Evolutionary conservation across 208 protist genomes (phyloP).

Genomic region (Acanthamoeba sp.): DNA sequence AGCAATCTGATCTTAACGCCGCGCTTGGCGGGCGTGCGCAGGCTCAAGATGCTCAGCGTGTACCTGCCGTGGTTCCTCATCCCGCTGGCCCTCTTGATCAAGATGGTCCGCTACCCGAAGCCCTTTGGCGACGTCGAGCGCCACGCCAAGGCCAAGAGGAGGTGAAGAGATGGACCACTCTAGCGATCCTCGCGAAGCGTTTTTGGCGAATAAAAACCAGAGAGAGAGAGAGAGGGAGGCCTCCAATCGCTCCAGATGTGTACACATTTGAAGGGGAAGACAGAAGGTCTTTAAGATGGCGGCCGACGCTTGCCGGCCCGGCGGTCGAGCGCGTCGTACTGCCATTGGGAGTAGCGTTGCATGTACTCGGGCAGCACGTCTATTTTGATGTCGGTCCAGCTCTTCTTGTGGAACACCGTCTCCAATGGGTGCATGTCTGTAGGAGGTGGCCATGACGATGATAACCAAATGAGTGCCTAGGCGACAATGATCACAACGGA

Average conservation of each 20-base stretch:
- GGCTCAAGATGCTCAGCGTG: conserved; percentile 52
- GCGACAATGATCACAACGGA: no score
- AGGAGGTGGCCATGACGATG: no score
- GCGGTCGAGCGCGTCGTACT: neutral
- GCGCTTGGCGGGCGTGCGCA: neutral
- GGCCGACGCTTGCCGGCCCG: neutral
- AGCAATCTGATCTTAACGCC: no score
- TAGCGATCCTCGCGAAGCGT: no score
- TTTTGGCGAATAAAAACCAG: no score
- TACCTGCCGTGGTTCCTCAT: conserved; percentile 57
- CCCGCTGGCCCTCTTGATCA: conserved; percentile 48
- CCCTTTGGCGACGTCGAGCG: conserved; percentile 25
- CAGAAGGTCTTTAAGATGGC: neutral
- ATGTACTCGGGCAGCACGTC: conserved; percentile 34
- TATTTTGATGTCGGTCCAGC: neutral
- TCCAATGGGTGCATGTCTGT: conserved; percentile 5
- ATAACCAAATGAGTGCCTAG: no score
- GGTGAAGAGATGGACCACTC: neutral
- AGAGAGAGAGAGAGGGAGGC: no score
- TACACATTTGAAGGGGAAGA: no score
- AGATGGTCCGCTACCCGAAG: conserved; percentile 53
- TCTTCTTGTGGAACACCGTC: conserved; percentile 42
- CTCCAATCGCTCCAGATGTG: no score
- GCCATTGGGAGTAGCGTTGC: neutral
- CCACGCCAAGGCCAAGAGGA: neutral